Base-by-base conservation (phyloP, 192 early-diverging fungal genomes). In the Rhizophagus prolifer region DNA sequence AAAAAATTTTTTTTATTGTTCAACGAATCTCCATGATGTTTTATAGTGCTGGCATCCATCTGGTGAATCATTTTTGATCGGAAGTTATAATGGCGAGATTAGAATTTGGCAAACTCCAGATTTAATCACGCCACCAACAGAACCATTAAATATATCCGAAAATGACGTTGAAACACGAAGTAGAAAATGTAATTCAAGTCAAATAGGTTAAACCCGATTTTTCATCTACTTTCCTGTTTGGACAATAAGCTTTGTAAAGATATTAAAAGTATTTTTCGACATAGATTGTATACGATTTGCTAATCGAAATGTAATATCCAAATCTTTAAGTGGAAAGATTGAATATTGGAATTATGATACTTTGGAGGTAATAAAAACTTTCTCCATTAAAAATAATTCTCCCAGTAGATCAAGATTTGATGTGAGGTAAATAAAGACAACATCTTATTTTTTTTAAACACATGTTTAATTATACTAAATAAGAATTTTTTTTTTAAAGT, bases 271-370 rank as follows among this genome's bases (percentile, higher is more conserved):
- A 34, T 69, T 23, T 19, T 38, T 44, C 36, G 1, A 69, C 13
- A 12, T 87, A 85, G 94, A 95, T 80, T 92, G 89, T 58, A 91
- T 94, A 38, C 85, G 88, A 38, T 93, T 88, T 84, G 90, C 88
- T 13, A 89, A 92, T 34, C 83, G 82, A 9, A 86, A 86, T 74
- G 80, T 94, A 4, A 67, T 95, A 2, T 87, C 88, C 54, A 95
- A 95, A 74, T 92, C 90, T 61, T 84, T 86, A 31, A 87, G 93
- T 78, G 94, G 94, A 19, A 86, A 90, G 34, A 87, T 95, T 31
- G 92, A 93, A 68, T 88, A 92, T 76, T 93, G 93, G 91, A 86
- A 95, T 79, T 76, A 90, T 31, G 79, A 84, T 9, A 78, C 87
- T 14, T 67, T 82, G 5, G n/a, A 82, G 38, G 44, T 83, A 1